Evolutionary conservation across 768 basidiomycete species (phyloP).

Genomic region (Serendipita vermifera): DNA sequence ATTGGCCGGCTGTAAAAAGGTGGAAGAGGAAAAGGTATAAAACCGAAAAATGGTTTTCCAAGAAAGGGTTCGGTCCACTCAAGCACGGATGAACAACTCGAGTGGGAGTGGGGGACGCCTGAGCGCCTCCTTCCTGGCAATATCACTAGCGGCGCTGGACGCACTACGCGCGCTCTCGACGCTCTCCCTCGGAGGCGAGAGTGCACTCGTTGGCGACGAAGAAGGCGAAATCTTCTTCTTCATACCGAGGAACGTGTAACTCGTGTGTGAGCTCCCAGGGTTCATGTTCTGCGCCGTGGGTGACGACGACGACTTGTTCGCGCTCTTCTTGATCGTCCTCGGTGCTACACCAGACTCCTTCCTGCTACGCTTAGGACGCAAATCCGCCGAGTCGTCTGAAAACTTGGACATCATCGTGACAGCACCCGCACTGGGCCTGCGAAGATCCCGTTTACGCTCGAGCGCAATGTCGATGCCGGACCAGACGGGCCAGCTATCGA

Average conservation of each 20-base stretch:
- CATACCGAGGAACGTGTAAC: not conserved
- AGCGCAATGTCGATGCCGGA: not conserved
- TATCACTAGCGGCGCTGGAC: not conserved
- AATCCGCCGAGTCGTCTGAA: constrained; percentile 4
- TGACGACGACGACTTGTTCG: constrained; percentile 86
- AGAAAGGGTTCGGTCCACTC: no score
- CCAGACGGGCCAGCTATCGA: constrained; percentile 4
- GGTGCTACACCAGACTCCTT: constrained; percentile 22
- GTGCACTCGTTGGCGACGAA: constrained; percentile 8
- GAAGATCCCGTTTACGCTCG: constrained; percentile 8
- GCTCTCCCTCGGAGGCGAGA: not conserved
- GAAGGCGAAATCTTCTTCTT: constrained; percentile 9
- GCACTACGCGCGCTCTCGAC: constrained; percentile 1
- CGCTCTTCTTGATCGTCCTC: constrained; percentile 54
- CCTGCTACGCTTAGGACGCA: no score
- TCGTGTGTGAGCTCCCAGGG: not conserved
- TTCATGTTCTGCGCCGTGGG: constrained; percentile 80
- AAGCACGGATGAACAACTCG: constrained; percentile 4
- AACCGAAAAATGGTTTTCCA: no score
- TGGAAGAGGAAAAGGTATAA: no score
- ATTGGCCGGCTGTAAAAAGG: no score
- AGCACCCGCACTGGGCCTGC: no score
- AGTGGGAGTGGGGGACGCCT: constrained; percentile 1
- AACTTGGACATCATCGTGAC: constrained; percentile 7
- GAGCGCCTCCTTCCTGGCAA: not conserved